Percentiles rank a stretch among this genome's conserved stretches.
Conservation (phyloP, 1,284 basidiomycete genomes). For the Fomitopsis pinicola region DNA sequence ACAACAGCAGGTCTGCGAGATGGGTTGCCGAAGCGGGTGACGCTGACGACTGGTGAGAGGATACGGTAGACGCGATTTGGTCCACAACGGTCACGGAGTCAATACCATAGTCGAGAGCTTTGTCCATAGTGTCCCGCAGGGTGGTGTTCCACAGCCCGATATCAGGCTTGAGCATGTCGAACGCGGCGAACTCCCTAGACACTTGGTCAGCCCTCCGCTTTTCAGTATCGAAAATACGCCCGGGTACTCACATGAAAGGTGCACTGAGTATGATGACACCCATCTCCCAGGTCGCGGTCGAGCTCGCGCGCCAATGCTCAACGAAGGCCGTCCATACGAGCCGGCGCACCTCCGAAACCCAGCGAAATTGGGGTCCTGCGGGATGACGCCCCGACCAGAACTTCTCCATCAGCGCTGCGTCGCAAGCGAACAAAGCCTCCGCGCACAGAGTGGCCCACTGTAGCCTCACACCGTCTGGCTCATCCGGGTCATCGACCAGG, state of each 20-base stretch:
- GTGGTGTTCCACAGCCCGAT: slow-evolving; percentile 54
- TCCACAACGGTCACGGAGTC: slow-evolving; percentile 51
- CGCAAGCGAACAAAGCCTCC: slow-evolving; percentile 40
- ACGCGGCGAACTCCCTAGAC: slow-evolving; percentile 41
- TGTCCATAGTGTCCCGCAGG: slow-evolving; percentile 45
- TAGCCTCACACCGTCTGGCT: slow-evolving; percentile 34
- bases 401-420: slow-evolving; percentile 38
- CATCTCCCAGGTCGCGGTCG: slow-evolving; percentile 43
- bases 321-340: slow-evolving; percentile 53
- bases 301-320: slow-evolving; percentile 45
- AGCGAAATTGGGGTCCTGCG: slow-evolving; percentile 31
- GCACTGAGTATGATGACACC: slow-evolving; percentile 50
- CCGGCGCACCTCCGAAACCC: slow-evolving; percentile 35
- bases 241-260: slow-evolving; percentile 52
- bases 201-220: neutral
- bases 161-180: slow-evolving; percentile 53
- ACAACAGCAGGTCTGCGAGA: slow-evolving; percentile 56
- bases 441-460: slow-evolving; percentile 61
- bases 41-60: slow-evolving; percentile 38
- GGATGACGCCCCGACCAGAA: slow-evolving; percentile 44
- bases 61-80: slow-evolving; percentile 44
- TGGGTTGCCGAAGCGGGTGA: slow-evolving; percentile 38
- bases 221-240: slow-evolving; percentile 1
- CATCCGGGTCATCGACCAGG: slow-evolving; percentile 41
- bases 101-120: slow-evolving; percentile 54